phyloP scores from a whole-genome alignment of 352 stramenopile genomes.

The Paralagenidium karlingii region DNA sequence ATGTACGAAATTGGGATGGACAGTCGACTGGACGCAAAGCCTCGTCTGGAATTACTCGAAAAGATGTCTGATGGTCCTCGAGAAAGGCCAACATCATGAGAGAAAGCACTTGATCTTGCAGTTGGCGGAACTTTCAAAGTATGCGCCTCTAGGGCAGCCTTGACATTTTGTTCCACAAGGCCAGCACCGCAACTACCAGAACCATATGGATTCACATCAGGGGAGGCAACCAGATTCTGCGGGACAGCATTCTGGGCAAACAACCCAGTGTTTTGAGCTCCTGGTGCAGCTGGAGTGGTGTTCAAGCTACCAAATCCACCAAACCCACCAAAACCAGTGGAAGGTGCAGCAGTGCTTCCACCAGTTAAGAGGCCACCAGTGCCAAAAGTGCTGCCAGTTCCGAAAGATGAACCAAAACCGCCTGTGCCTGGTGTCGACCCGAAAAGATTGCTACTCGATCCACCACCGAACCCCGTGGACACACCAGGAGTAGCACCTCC shows the following conservation, averaged over 20 bases:
- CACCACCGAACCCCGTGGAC: not conserved
- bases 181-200: constrained; percentile 30
- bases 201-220: constrained; percentile 46
- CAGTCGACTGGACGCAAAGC: constrained; percentile 27
- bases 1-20: constrained; percentile 64
- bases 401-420: constrained; percentile 1
- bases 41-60: no score
- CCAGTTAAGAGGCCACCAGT: not conserved
- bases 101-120: constrained; percentile 40
- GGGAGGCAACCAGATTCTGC: constrained; percentile 35
- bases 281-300: not conserved
- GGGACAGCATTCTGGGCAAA: constrained; percentile 10
- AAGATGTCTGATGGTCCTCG: no score
- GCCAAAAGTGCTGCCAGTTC: constrained; percentile 1
- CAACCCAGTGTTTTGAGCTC: not conserved
- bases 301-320: not conserved
- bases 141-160: constrained; percentile 40
- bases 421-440: not conserved
- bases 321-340: constrained; percentile 1
- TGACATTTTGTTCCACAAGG: constrained; percentile 42
- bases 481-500: not conserved
- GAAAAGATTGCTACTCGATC: not conserved
- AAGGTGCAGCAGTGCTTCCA: not conserved
- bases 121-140: constrained; percentile 43
- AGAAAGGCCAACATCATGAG: constrained; percentile 65